Conservation (phyloP, 2,329 filamentous ascomycete genomes). For the Alternaria incomplexa region DNA sequence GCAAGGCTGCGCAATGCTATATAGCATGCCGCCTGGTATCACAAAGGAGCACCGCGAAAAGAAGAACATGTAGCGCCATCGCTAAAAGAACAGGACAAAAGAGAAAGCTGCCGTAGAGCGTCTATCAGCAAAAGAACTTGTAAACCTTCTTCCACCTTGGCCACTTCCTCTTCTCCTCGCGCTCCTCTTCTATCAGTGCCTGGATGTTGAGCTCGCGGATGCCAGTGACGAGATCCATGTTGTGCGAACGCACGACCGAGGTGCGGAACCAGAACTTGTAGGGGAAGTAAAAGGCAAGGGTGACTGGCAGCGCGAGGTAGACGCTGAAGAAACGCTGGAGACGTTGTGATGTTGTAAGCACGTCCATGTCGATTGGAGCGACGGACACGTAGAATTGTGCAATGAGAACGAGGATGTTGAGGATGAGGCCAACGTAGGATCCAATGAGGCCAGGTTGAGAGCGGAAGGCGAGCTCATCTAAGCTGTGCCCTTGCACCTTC, state of each 20-base stretch:
- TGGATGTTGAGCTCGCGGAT: conserved; percentile 83
- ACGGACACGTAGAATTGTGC: conserved; percentile 90
- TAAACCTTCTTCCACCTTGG: conserved; percentile 57
- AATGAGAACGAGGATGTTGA: conserved; percentile 77
- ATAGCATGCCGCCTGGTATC: conserved; percentile 44
- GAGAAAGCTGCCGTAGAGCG: neutral
- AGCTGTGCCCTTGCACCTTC: conserved; percentile 65
- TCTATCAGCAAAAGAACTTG: conserved; percentile 54
- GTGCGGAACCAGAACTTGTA: conserved; percentile 82
- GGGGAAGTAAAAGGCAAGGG: conserved; percentile 69
- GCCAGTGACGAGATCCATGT: conserved; percentile 89
- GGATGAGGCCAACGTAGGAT: conserved; percentile 77
- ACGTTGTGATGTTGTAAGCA: conserved; percentile 54
- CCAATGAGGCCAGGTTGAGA: conserved; percentile 80
- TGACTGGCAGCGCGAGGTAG: conserved; percentile 73
- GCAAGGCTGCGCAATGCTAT: conserved; percentile 34
- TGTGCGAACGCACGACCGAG: conserved; percentile 66
- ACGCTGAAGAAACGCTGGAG: conserved; percentile 74
- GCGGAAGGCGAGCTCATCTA: conserved; percentile 79
- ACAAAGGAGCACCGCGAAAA: conserved; percentile 21
- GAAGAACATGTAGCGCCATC: conserved; percentile 13
- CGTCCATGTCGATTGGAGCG: conserved; percentile 69
- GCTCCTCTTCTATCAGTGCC: conserved; percentile 79
- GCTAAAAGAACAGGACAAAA: conserved; percentile 16
- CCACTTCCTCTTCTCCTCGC: conserved; percentile 68